Base-by-base conservation (phyloP, 1,284 basidiomycete genomes). In the Chiua sp. region DNA sequence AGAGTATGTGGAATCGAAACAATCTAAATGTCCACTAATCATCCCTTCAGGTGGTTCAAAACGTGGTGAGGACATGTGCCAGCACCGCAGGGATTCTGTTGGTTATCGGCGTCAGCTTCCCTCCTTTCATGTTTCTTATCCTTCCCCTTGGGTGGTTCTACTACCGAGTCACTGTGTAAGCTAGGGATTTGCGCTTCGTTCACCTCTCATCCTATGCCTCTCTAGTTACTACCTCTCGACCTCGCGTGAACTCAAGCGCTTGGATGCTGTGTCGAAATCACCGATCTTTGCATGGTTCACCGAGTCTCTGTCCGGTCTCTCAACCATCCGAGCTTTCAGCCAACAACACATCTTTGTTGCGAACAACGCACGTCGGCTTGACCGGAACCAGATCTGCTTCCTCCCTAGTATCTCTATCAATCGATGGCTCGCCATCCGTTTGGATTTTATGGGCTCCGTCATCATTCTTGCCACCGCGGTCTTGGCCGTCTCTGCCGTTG, bases 241-340 rank as follows among this genome's bases (percentile, higher is more conserved):
- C 0, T 95, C 93, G 15, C 88, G 95, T 54, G 95, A 97, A 74
- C 83, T 98, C 51, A 97, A 98, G 75, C 90, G 96, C 23, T 83
- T 98, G 11, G 96, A 98, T 69, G 91, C 96, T 6, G 89, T 93
- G 32, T 92, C 92, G 15, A 90, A 92, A 58, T 94, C 93, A 2
- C 96, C 96, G 12, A 94, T 98, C 65, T 97, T 98, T 72, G 87
- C 87, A 0, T 93, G 91, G 87, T 93, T 94, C 72, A 90, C 92
- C 23, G 95, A 98, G 74, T 91, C 92, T 0, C 80, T 98, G 15
- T 84, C 87, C 6, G 96, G 96, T 11, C 78, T 96, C 12, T 86
- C 91, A 2, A 94, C 93, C 22, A 97, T 98, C 68, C 87, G 95
- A 4, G 93, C 91, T 0, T 94, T 89, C 77, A 76, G 80, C 50